Base-by-base conservation (phyloP, 305 asterid genomes). In the Fraxinus ornus region DNA sequence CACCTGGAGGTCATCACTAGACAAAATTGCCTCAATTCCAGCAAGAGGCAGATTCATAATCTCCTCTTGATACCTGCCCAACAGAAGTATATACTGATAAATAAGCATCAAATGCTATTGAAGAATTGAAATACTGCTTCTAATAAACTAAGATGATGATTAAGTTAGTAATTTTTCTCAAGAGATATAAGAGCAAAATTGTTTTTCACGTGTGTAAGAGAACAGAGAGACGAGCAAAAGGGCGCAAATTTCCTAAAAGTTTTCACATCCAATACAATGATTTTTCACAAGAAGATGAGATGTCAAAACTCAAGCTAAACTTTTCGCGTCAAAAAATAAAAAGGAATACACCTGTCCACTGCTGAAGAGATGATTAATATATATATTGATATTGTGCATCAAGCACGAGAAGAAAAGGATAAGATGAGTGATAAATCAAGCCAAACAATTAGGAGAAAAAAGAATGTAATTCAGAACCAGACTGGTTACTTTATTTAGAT, bases 1-100 rank as follows among this genome's bases (percentile, higher is more conserved):
- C 74, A 95, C 97, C 84, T 94, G 99, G 84, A 95, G 98, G 77
- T 91, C 97, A 19, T 93, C 97, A 47, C 99, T 95, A 26, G 94
- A 89, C 87, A 95, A 85, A 84, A 95, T 82, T 73, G 99, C 97
- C 88, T 95, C 97, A 2, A 95, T 88, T 81, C 99, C 99, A 80
- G 97, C 97, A 35, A 94, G 92, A 52, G 99, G 97, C 83, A 94
- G 86, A 64, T 81, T 89, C 96, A 94, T 90, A 30, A 93, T 94
- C 89, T 95, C 99, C 5, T 94, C 98, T 74, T 92, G 99, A 83
- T 86, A 94, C 92, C 99, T 95, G 89, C 33, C 80, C 80, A 1
- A 66, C 79, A 70, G 77, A 35, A 66, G 36, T 33, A 70, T 52
- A 32, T 32, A 17, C 41, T 47, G 80, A 79, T 55, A 55, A 28